Base-by-base conservation (phyloP, 805 yeast genomes). In the Saccharomycopsis javanensis region DNA sequence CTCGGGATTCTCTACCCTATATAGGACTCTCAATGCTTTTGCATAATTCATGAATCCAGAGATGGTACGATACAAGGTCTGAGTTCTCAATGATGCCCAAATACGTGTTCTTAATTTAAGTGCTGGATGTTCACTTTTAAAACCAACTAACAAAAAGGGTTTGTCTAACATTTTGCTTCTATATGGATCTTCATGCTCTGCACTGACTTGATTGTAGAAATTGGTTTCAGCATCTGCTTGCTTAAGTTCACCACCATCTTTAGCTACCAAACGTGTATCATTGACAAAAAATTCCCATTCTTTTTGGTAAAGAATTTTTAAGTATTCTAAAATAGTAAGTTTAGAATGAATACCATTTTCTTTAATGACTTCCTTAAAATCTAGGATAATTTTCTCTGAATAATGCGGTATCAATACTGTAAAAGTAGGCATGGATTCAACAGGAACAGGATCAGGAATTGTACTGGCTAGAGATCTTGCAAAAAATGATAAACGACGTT, bases 41-140 rank as follows among this genome's bases (percentile, higher is more conserved):
- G 97, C 86, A 71, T 92, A 92, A 76, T 92, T 94, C 99, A 92
- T 92, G 77, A 92, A 94, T 68, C 99, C 99, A 57, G 97, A 88
- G 55, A 92, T 92, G 52, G 99, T 94, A 73, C 99, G 85, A 76
- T 92, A 92, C 67, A 92, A 76, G 35, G 99, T 94, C 77, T 92
- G 99, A 45, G 97, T 86, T 74, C 99, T 83, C 67, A 94, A 80
- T 28, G 98, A 92, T 45, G 99, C 99, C 99, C 99, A 92, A 65
- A 92, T 89, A 76, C 99, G 81, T 8, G 98, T 94, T 76, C 99
- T 85, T 68, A 94, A 75, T 57, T 96, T 88, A 75, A 88, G 94
- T 71, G 91, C 97, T 38, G 97, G 97, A 59, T 96, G 95, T 65
- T 97, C 97, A 66, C 95, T 83, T 75, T 94, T 92, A 83, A 89